A percentile compares a stretch with the other conserved stretches of the same genome.
phyloP scores from a whole-genome alignment of 495 filamentous ascomycete species.

The Penicillium fimorum region DNA sequence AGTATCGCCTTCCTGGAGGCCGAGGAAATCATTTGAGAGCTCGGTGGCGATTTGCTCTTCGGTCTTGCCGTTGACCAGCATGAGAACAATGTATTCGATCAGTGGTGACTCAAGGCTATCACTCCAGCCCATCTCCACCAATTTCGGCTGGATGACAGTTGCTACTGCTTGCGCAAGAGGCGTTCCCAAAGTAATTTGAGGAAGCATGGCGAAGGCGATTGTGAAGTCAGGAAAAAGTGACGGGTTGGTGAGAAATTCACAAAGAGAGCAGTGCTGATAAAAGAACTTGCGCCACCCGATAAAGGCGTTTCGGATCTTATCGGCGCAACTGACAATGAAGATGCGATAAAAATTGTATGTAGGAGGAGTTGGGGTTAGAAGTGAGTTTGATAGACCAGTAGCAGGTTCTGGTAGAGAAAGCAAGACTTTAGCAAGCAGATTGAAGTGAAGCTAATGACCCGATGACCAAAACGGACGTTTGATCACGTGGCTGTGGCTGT shows the following conservation, averaged over 20 bases:
- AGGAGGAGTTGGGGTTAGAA: not conserved
- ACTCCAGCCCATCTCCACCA: constrained; percentile 93
- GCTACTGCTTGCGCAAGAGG: constrained; percentile 81
- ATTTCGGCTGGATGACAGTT: constrained; percentile 79
- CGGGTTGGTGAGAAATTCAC: constrained; percentile 1
- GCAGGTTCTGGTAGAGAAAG: not conserved
- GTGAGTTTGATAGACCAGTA: not conserved
- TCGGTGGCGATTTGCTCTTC: constrained; percentile 86
- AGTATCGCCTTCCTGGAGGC: constrained; percentile 76
- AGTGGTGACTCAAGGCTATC: constrained; percentile 78
- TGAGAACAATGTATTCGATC: constrained; percentile 92
- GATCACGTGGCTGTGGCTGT: constrained; percentile 3
- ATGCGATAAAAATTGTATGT: not conserved
- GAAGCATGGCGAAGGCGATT: constrained; percentile 21
- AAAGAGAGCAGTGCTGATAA: constrained; percentile 9
- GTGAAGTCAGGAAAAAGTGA: not conserved
- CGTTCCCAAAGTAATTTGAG: constrained; percentile 21
- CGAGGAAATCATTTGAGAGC: constrained; percentile 83
- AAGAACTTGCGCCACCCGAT: constrained; percentile 17
- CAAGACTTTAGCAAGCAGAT: constrained; percentile 2
- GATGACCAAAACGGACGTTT: constrained; percentile 3
- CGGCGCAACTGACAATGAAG: not conserved
- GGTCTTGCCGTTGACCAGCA: constrained; percentile 92
- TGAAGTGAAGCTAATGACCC: constrained; percentile 9
- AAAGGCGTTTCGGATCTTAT: constrained; percentile 9